These are phyloP conservation scores for Metschnikowia matae DNA, from an alignment of 805 yeast genomes.

Conservation along the genomic window DNA sequence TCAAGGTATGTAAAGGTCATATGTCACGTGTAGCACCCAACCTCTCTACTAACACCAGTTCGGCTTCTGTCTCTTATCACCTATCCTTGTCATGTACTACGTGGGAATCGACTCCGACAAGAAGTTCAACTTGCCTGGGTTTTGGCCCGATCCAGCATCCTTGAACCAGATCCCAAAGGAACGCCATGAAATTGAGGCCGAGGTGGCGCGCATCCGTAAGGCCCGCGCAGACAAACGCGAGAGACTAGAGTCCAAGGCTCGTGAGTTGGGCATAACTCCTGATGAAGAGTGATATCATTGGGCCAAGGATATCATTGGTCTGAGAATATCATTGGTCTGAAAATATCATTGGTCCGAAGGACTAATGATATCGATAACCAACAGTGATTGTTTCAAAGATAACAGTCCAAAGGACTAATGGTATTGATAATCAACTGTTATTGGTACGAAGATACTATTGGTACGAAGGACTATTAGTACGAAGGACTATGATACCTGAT, in stretches of 20 bases:
- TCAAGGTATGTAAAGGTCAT: constrained; percentile 30
- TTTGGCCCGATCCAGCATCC: constrained; percentile 96
- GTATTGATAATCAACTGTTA: too few relatives aligned
- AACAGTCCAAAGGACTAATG: too few relatives aligned
- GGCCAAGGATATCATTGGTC: too few relatives aligned
- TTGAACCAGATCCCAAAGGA: constrained; percentile 90
- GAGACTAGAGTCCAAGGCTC: constrained; percentile 67
- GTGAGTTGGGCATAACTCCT: constrained; percentile 58
- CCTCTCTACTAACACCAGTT: constrained; percentile 40
- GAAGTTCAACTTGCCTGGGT: constrained; percentile 87
- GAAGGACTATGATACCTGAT: too few relatives aligned
- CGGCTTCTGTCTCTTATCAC: constrained; percentile 79
- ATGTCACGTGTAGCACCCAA: too few relatives aligned
- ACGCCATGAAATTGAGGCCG: constrained; percentile 87
- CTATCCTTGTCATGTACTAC: constrained; percentile 88
- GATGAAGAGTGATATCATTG: constrained; percentile 17
- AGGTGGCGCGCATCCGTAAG: constrained; percentile 78
- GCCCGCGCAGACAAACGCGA: constrained; percentile 71
- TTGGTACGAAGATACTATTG: too few relatives aligned
- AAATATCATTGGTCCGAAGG: too few relatives aligned
- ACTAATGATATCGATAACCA: too few relatives aligned
- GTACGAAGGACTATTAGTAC: too few relatives aligned
- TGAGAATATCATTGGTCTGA: too few relatives aligned
- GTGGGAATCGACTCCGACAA: constrained; percentile 88
- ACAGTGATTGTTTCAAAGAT: too few relatives aligned